phyloP scores from a whole-genome alignment of 805 yeast species.

The Ascoidea rubescens region DNA sequence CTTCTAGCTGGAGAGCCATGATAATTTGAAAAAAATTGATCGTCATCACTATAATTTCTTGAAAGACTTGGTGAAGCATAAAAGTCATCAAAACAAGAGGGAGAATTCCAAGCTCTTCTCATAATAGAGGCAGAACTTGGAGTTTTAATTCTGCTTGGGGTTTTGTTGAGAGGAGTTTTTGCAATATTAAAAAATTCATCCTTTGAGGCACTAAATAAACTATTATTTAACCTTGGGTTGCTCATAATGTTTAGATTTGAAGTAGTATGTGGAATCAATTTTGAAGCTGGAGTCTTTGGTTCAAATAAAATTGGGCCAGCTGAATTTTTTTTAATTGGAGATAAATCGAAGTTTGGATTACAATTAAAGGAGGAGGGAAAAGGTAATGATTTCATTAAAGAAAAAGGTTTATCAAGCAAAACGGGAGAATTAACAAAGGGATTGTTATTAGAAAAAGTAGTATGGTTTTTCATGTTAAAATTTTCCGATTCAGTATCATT shows the following conservation, averaged over 20 bases:
- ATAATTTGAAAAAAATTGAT: constrained; percentile 14
- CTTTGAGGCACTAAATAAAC: neutral
- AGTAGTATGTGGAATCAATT: constrained; percentile 8
- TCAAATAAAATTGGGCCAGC: constrained; percentile 45
- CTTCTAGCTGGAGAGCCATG: constrained; percentile 23
- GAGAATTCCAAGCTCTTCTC: constrained; percentile 50
- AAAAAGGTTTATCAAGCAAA: neutral
- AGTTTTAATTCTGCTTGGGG: constrained; percentile 14
- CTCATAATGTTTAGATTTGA: neutral
- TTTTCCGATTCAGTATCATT: too few species aligned
- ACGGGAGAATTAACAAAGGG: neutral
- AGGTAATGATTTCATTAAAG: constrained; percentile 13
- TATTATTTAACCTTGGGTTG: neutral
- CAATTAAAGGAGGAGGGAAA: constrained; percentile 58
- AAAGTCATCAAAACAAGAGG: constrained; percentile 53
- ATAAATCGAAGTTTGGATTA: constrained; percentile 46
- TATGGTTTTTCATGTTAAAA: too few species aligned
- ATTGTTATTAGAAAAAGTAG: too few species aligned
- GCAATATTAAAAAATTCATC: neutral
- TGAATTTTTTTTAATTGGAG: constrained; percentile 42
- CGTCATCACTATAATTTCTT: constrained; percentile 16
- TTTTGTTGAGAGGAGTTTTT: constrained; percentile 1
- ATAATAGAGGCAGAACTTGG: constrained; percentile 24
- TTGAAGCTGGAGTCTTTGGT: constrained; percentile 44
- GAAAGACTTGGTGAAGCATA: constrained; percentile 35